These are phyloP conservation scores for Endocalyx cinctus DNA, from an alignment of 2,329 filamentous ascomycete species.

Conservation along the genomic window DNA sequence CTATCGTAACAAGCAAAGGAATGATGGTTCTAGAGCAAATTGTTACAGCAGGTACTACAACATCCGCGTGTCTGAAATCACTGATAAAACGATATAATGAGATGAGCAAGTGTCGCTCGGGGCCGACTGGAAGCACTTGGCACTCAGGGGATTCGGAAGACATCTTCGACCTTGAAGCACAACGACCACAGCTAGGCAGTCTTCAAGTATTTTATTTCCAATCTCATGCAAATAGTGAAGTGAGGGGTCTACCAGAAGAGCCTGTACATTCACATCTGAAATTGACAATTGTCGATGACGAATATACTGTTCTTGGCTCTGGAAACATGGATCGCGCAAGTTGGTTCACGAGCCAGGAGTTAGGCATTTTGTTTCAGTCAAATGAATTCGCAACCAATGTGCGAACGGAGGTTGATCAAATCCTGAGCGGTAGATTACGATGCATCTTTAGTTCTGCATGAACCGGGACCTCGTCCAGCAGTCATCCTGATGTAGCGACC, in stretches of 20 bases:
- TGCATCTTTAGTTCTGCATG: too few species aligned
- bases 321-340: slow-evolving; percentile 83
- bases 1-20: slow-evolving; percentile 59
- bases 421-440: slow-evolving; percentile 31
- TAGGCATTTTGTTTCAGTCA: slow-evolving; percentile 59
- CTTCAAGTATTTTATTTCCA: slow-evolving; percentile 58
- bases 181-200: slow-evolving; percentile 36
- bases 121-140: slow-evolving; percentile 13
- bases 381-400: slow-evolving; percentile 26
- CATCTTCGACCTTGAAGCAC: slow-evolving; percentile 38
- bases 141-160: slow-evolving; percentile 10
- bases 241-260: slow-evolving; percentile 36
- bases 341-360: slow-evolving; percentile 82
- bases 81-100: slow-evolving; percentile 53
- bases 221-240: slow-evolving; percentile 16
- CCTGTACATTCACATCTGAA: slow-evolving; percentile 76
- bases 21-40: slow-evolving; percentile 80
- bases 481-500: background rate
- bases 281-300: slow-evolving; percentile 66
- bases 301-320: slow-evolving; percentile 67
- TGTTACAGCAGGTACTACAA: slow-evolving; percentile 73
- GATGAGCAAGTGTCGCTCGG: slow-evolving; percentile 12
- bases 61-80: slow-evolving; percentile 56
- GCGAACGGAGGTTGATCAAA: slow-evolving; percentile 24
- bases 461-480: too few species aligned